Evolutionary conservation across 2,329 filamentous ascomycete species (phyloP).

Genomic region (Fusarium oligoseptatum): DNA sequence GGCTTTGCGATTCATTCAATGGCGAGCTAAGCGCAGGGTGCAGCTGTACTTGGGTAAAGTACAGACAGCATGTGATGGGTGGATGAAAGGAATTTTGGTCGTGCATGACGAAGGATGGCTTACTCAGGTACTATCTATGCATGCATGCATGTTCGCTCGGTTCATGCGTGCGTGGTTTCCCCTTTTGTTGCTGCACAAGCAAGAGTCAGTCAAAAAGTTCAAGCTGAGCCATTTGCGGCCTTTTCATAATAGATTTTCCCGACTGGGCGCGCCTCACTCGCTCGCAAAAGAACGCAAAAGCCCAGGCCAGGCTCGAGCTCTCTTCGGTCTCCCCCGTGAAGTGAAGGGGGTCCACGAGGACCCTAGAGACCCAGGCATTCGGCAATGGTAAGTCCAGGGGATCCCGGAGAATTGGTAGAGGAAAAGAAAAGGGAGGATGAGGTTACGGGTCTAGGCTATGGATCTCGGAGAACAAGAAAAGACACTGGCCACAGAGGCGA

Average conservation of each 20-base stretch:
- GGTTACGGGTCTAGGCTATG: neutral
- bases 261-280: neutral
- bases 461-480: neutral
- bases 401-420: slow-evolving; percentile 6
- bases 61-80: neutral
- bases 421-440: neutral
- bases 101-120: slow-evolving; percentile 29
- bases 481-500: neutral
- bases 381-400: slow-evolving; percentile 12
- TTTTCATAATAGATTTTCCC: slow-evolving; percentile 11
- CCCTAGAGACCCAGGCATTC: slow-evolving; percentile 26
- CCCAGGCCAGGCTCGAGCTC: slow-evolving; percentile 3
- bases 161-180: slow-evolving; percentile 4
- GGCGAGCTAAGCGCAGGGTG: slow-evolving; percentile 24
- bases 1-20: slow-evolving; percentile 26
- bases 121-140: slow-evolving; percentile 21
- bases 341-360: neutral
- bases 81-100: neutral
- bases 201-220: neutral
- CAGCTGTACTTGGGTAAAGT: neutral
- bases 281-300: slow-evolving; percentile 11
- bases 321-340: slow-evolving; percentile 33
- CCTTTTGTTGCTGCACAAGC: neutral
- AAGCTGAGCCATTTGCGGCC: slow-evolving; percentile 34
- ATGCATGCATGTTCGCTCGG: slow-evolving; percentile 12